Conservation (phyloP, 2,329 filamentous ascomycete genomes). For the Lachnellula occidentalis region DNA sequence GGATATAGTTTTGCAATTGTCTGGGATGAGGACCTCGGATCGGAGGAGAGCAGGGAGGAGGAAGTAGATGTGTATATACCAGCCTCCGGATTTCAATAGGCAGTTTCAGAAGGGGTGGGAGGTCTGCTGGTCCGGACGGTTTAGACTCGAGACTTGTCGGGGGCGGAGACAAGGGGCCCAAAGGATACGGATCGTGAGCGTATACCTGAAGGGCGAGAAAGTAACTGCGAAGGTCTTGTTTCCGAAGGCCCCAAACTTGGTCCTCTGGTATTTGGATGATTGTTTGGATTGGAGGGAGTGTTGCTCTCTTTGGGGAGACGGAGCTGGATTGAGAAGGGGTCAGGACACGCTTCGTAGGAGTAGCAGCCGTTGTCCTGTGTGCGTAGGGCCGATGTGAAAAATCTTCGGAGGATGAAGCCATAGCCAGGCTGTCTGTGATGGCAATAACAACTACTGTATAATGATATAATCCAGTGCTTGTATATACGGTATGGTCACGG, state of each 20-base stretch:
- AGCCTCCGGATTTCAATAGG: slow-evolving; percentile 23
- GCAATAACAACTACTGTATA: too few species aligned
- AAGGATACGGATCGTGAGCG: slow-evolving; percentile 15
- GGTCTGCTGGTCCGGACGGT: neutral
- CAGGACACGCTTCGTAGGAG: slow-evolving; percentile 11
- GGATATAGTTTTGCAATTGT: slow-evolving; percentile 24
- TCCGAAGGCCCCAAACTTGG: slow-evolving; percentile 21
- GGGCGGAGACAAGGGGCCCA: neutral
- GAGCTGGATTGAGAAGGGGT: slow-evolving; percentile 4
- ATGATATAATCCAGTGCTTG: too few species aligned
- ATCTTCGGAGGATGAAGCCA: slow-evolving; percentile 1
- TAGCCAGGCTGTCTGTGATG: neutral
- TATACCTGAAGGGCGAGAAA: slow-evolving; percentile 25
- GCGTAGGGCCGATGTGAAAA: neutral
- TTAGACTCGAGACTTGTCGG: neutral
- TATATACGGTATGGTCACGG: too few species aligned
- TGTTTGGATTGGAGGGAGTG: slow-evolving; percentile 6
- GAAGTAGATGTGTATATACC: slow-evolving; percentile 19
- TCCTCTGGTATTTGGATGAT: slow-evolving; percentile 22
- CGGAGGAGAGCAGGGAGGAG: slow-evolving; percentile 11
- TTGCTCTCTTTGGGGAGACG: neutral
- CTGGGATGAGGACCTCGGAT: slow-evolving; percentile 25
- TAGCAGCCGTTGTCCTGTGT: neutral
- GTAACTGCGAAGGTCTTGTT: slow-evolving; percentile 19
- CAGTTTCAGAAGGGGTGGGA: slow-evolving; percentile 18